A percentile compares a stretch with the other conserved stretches of the same genome.
Conservation (phyloP, 331 rosid species). For the Pyracantha coccinea region DNA sequence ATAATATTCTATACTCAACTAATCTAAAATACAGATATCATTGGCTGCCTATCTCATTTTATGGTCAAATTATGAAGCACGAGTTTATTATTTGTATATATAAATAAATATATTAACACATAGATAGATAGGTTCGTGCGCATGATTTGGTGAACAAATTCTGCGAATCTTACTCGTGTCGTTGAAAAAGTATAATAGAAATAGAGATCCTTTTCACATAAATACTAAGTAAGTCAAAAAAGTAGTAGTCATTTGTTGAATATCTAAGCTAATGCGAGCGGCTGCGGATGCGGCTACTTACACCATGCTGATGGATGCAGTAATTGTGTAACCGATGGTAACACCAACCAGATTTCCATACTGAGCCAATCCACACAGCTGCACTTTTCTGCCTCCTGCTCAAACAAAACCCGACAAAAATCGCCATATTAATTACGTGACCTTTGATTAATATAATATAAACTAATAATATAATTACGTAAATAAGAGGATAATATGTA, state of each 20-base stretch:
- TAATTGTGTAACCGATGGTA: slow-evolving; percentile 87
- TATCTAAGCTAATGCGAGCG: background rate
- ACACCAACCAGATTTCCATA: slow-evolving; percentile 76
- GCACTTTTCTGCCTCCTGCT: slow-evolving; percentile 71
- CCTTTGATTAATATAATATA: background rate
- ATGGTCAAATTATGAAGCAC: background rate
- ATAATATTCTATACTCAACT: no score
- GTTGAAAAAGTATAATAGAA: no score
- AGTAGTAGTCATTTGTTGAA: no score
- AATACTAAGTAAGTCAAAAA: no score
- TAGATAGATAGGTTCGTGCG: background rate
- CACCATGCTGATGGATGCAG: slow-evolving; percentile 98
- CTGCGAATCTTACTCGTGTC: no score
- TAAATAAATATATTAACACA: background rate
- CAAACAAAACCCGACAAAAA: background rate
- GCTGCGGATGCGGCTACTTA: slow-evolving; percentile 24
- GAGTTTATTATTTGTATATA: background rate
- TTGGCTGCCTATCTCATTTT: no score
- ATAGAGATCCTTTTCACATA: no score
- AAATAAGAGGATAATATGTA: background rate
- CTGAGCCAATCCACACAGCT: slow-evolving; percentile 90
- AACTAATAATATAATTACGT: background rate
- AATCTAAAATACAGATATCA: no score
- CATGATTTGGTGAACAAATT: background rate
- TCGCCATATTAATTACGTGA: background rate